Conservation (phyloP, 75 land plant species). For the Cupressus sempervirens region DNA sequence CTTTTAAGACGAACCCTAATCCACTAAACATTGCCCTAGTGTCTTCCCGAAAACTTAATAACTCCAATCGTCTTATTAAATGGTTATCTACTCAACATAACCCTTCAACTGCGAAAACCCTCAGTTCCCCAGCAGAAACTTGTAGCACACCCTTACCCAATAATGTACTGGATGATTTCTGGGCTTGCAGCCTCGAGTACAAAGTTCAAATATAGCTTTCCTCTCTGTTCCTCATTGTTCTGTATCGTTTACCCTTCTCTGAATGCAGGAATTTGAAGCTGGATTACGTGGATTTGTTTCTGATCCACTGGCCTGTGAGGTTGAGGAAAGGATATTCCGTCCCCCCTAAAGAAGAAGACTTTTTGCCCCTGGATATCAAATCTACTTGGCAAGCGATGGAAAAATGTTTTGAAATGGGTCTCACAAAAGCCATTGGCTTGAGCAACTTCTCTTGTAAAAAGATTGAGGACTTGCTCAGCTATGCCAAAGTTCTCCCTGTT, state of each 20-base stretch:
- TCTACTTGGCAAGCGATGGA: constrained; percentile 46
- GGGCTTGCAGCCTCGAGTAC: no score
- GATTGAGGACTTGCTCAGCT: constrained; percentile 22
- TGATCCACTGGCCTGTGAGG: constrained; percentile 54
- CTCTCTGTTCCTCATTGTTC: no score
- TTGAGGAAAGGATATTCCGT: constrained; percentile 23
- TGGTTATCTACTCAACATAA: no score
- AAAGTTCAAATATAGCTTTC: no score
- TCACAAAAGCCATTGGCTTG: constrained; percentile 46
- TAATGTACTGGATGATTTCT: no score
- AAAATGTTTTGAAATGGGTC: constrained; percentile 34
- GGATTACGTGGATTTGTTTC: constrained; percentile 48
- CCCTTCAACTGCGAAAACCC: no score
- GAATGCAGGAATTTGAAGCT: constrained; percentile 31
- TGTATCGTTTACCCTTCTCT: not conserved
- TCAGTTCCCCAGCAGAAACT: no score
- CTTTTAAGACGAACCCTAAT: no score
- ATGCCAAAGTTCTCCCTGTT: constrained; percentile 49
- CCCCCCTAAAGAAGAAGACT: constrained; percentile 28
- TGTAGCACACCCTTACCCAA: no score
- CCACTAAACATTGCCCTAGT: no score
- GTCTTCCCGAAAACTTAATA: no score
- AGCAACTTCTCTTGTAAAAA: constrained; percentile 48
- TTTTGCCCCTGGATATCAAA: constrained; percentile 37
- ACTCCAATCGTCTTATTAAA: no score